Percentiles rank a stretch among this genome's conserved stretches.
phyloP scores from a whole-genome alignment of 2,329 filamentous ascomycete genomes.

The Penicillium sclerotigenum region DNA sequence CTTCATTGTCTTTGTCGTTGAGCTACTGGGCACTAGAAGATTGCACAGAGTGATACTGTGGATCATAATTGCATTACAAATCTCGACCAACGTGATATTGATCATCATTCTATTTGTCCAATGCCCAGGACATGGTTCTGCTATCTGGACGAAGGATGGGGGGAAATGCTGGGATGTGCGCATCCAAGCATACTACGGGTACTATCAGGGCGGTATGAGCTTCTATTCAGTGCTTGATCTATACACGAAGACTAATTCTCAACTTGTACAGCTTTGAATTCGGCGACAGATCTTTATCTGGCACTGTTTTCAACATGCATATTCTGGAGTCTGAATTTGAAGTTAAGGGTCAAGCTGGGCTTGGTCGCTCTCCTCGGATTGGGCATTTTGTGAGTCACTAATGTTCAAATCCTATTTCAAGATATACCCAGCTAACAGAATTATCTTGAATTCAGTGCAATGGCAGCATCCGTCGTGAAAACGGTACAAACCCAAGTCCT shows the following conservation, averaged over 20 bases:
- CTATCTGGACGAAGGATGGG: slow-evolving; percentile 22
- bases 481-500: slow-evolving; percentile 23
- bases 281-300: slow-evolving; percentile 33
- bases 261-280: slow-evolving; percentile 22
- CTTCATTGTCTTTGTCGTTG: slow-evolving; percentile 25
- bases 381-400: slow-evolving; percentile 29
- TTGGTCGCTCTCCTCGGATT: slow-evolving; percentile 29
- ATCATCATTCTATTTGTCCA: slow-evolving; percentile 27
- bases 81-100: slow-evolving; percentile 23
- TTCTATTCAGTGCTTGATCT: neutral
- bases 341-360: slow-evolving; percentile 29
- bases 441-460: slow-evolving; percentile 16
- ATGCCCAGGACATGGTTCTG: slow-evolving; percentile 22
- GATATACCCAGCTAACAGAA: neutral
- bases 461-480: slow-evolving; percentile 28
- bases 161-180: slow-evolving; percentile 20
- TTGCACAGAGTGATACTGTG: slow-evolving; percentile 19
- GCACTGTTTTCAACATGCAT: slow-evolving; percentile 28
- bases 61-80: slow-evolving; percentile 20
- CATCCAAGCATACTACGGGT: slow-evolving; percentile 28
- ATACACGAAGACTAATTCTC: neutral
- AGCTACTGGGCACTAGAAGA: slow-evolving; percentile 18
- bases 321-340: slow-evolving; percentile 36
- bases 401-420: accelerated
- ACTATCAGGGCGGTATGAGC: slow-evolving; percentile 27